Evolutionary conservation across 2,329 filamentous ascomycete species (phyloP).

Genomic region (Aspergillus spinulosporus): DNA sequence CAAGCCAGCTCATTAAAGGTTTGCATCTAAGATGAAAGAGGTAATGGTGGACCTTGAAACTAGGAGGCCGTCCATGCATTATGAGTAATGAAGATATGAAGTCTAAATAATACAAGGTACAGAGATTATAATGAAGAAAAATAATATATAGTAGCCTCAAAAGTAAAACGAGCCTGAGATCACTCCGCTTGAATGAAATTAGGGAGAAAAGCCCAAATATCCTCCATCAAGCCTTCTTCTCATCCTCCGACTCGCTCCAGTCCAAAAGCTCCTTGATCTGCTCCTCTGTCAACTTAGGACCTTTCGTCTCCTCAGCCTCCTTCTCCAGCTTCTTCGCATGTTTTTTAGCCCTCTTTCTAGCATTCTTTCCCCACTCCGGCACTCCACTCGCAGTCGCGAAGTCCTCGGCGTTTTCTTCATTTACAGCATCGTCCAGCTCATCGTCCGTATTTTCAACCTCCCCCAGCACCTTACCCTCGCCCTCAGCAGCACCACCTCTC

Average conservation of each 20-base stretch:
- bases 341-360: constrained; percentile 66
- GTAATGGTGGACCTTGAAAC: not conserved
- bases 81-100: not conserved
- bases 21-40: no score
- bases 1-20: no score
- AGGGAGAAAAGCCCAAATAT: not conserved
- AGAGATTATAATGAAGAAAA: not conserved
- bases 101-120: not conserved
- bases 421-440: constrained; percentile 40
- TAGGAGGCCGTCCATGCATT: not conserved
- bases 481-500: constrained; percentile 53
- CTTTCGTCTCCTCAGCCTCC: constrained; percentile 59
- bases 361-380: constrained; percentile 67
- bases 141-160: no score
- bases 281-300: constrained; percentile 66
- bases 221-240: constrained; percentile 26
- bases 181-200: not conserved
- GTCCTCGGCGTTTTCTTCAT: constrained; percentile 34
- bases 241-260: constrained; percentile 46
- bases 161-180: not conserved
- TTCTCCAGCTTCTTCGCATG: constrained; percentile 66
- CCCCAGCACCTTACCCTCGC: constrained; percentile 50
- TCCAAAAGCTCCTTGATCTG: constrained; percentile 72
- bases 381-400: constrained; percentile 50
- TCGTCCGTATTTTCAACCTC: constrained; percentile 45